Percentiles rank a stretch among this genome's conserved stretches.
phyloP scores from a whole-genome alignment of 352 stramenopile genomes.

The Globisporangium camurandrum region DNA sequence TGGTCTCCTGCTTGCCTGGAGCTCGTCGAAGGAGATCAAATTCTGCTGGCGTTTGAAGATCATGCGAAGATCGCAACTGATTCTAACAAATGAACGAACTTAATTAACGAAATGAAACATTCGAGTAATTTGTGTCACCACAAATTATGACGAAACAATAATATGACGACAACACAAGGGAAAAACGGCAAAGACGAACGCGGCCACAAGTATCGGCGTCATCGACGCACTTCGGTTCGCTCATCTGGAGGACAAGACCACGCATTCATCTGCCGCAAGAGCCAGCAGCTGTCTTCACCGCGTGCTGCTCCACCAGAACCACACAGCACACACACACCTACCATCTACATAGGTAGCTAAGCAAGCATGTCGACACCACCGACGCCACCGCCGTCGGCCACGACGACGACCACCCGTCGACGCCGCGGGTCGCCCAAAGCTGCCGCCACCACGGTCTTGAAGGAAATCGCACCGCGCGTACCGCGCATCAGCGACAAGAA shows the following conservation, averaged over 20 bases:
- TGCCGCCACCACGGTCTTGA: slow-evolving; percentile 3
- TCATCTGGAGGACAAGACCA: too few species aligned
- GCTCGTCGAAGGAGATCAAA: slow-evolving; percentile 5
- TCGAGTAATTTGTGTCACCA: too few species aligned
- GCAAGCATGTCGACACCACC: slow-evolving; percentile 13
- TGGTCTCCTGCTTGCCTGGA: too few species aligned
- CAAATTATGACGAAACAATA: not conserved
- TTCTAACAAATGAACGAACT: too few species aligned
- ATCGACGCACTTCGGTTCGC: not conserved
- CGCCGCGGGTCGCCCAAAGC: slow-evolving; percentile 24
- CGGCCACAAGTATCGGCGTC: too few species aligned
- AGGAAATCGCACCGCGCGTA: slow-evolving; percentile 8
- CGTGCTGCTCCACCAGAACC: not conserved
- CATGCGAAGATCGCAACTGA: too few species aligned
- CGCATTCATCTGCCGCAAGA: too few species aligned
- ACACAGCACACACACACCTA: not conserved
- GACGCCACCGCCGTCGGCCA: slow-evolving; percentile 10
- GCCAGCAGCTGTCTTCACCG: not conserved
- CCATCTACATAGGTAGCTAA: too few species aligned
- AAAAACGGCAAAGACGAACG: too few species aligned
- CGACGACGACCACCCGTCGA: slow-evolving; percentile 23
- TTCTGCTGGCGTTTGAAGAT: slow-evolving; percentile 2
- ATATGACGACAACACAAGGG: not conserved
- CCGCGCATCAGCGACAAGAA: slow-evolving; percentile 19
- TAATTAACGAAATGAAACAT: too few species aligned